Evolutionary conservation across 2,329 filamentous ascomycete genomes (phyloP).

Genomic region (Stemphylium vesicarium): DNA sequence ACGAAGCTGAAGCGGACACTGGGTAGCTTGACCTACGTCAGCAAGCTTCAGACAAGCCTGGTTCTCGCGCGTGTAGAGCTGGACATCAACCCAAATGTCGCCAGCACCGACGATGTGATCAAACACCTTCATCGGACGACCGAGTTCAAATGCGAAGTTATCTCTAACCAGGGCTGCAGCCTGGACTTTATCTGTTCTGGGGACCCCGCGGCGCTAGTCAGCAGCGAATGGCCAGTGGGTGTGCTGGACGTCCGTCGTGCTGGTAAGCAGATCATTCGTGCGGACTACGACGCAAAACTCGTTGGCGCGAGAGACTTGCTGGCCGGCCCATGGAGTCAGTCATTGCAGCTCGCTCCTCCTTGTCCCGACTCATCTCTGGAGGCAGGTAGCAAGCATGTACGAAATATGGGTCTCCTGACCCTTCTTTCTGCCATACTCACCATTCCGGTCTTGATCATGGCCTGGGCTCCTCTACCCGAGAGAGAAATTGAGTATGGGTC

Average conservation of each 20-base stretch:
- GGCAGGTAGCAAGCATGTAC: slow-evolving; percentile 62
- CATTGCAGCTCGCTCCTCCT: slow-evolving; percentile 54
- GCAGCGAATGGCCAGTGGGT: slow-evolving; percentile 31
- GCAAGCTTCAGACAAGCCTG: slow-evolving; percentile 68
- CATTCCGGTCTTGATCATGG: slow-evolving; percentile 63
- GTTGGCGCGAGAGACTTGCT: slow-evolving; percentile 59
- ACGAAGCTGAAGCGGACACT: slow-evolving; percentile 66
- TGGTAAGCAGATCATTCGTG: slow-evolving; percentile 38
- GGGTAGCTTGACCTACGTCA: slow-evolving; percentile 55
- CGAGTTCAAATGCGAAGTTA: slow-evolving; percentile 64
- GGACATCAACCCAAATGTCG: slow-evolving; percentile 55
- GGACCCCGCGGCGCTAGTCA: slow-evolving; percentile 14
- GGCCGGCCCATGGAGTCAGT: slow-evolving; percentile 38
- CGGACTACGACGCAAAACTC: slow-evolving; percentile 56
- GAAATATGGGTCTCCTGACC: slow-evolving; percentile 53
- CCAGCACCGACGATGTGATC: slow-evolving; percentile 51
- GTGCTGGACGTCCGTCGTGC: slow-evolving; percentile 25
- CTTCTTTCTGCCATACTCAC: slow-evolving; percentile 47
- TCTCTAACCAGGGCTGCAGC: slow-evolving; percentile 33
- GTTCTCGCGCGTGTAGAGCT: slow-evolving; percentile 71
- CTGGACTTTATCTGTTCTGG: slow-evolving; percentile 28
- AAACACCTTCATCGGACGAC: slow-evolving; percentile 63
- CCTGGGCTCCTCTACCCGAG: slow-evolving; percentile 68
- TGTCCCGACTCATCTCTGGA: slow-evolving; percentile 55
- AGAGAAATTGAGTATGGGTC: slow-evolving; percentile 56